phyloP scores from a whole-genome alignment of 345 rosid genomes.

The Rhodamnia rubescens region DNA sequence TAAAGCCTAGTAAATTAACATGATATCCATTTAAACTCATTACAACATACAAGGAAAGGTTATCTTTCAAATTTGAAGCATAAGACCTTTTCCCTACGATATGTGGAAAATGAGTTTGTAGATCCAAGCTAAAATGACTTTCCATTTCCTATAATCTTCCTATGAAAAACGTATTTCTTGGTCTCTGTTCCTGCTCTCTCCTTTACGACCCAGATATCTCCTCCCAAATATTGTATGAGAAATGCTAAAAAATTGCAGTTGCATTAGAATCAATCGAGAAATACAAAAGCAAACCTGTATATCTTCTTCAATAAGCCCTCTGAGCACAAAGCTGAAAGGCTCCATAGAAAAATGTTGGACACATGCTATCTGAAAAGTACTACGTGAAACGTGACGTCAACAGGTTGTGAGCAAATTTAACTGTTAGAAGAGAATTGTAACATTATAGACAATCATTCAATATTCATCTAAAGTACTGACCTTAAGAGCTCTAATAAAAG shows the following conservation, averaged over 20 bases:
- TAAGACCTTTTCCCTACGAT: not conserved
- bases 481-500: conserved; percentile 84
- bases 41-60: not conserved
- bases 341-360: conserved; percentile 69
- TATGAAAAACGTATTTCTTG: not conserved
- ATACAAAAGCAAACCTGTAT: conserved; percentile 27
- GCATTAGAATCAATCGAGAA: not conserved
- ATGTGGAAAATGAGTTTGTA: not conserved
- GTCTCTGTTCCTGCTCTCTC: not conserved
- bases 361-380: conserved; percentile 68
- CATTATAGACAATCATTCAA: not conserved
- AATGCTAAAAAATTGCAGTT: not conserved
- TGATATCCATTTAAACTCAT: not conserved
- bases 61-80: not conserved
- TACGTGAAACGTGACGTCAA: conserved; percentile 5
- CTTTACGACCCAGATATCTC: not conserved
- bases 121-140: not conserved
- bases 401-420: not conserved
- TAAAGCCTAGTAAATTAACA: not conserved
- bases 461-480: conserved; percentile 21
- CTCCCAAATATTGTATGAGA: not conserved
- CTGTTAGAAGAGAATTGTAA: not conserved
- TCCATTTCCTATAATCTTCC: not conserved
- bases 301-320: conserved; percentile 29
- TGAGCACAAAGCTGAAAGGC: conserved; percentile 56